Conservation (phyloP, 805 yeast genomes). For the Spathaspora girioi region DNA sequence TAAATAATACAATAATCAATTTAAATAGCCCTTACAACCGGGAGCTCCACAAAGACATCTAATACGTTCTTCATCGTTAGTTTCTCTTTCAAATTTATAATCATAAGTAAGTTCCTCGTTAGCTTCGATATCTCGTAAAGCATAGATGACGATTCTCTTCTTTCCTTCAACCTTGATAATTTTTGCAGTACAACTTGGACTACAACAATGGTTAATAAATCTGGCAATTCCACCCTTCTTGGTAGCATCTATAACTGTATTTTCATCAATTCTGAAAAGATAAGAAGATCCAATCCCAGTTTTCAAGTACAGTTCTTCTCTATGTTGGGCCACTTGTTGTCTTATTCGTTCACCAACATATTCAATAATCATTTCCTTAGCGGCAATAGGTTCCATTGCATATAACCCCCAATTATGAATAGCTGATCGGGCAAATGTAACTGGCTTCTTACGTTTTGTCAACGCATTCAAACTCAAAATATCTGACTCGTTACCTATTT, state of each 20-base stretch:
- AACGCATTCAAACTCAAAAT: conserved; percentile 79
- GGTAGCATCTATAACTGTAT: conserved; percentile 95
- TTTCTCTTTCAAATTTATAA: conserved; percentile 90
- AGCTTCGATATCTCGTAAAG: conserved; percentile 79
- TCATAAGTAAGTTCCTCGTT: conserved; percentile 94
- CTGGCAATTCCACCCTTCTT: conserved; percentile 96
- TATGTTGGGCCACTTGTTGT: conserved; percentile 88
- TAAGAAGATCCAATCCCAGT: conserved; percentile 96
- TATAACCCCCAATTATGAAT: conserved; percentile 98
- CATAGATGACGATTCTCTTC: conserved; percentile 92
- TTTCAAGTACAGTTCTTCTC: conserved; percentile 80
- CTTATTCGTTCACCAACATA: conserved; percentile 94
- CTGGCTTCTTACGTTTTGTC: conserved; percentile 87
- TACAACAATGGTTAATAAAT: conserved; percentile 95
- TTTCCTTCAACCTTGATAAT: conserved; percentile 92
- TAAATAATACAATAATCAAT: conserved; percentile 32
- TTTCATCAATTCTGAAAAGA: conserved; percentile 87
- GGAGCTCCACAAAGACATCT: conserved; percentile 94
- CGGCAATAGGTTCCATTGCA: conserved; percentile 93
- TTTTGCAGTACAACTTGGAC: conserved; percentile 96
- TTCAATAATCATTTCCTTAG: conserved; percentile 95
- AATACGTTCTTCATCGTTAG: conserved; percentile 81
- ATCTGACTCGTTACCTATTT: conserved; percentile 79
- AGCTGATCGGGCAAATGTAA: conserved; percentile 94
- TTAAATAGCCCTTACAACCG: conserved; percentile 88